Evolutionary conservation across 169 alveolate species (phyloP).

Genomic region (Cryptosporidium canis): DNA sequence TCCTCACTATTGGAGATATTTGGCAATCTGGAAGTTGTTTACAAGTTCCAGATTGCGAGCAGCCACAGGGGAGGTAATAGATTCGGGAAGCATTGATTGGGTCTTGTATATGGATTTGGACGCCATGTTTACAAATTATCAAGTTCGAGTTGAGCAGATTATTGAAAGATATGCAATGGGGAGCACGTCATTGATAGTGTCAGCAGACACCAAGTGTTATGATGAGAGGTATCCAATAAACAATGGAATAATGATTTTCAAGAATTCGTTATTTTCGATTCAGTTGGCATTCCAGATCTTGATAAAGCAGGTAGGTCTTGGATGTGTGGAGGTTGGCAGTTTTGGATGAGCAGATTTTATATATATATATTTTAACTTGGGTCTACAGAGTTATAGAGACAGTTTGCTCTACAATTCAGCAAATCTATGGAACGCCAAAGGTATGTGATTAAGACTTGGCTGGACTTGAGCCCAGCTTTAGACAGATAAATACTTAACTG

Average conservation of each 20-base stretch:
- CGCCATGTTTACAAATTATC: slow-evolving; percentile 71
- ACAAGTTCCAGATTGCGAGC: background rate
- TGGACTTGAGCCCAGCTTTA: background rate
- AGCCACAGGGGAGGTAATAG: background rate
- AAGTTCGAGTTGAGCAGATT: slow-evolving; percentile 41
- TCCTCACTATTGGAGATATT: slow-evolving; percentile 74
- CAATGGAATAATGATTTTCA: slow-evolving; percentile 71
- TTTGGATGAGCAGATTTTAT: background rate
- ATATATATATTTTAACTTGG: background rate
- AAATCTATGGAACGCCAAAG: slow-evolving; percentile 68
- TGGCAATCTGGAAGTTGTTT: slow-evolving; percentile 72
- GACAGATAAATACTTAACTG: no score
- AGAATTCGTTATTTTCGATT: slow-evolving; percentile 33
- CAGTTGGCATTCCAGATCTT: slow-evolving; percentile 39
- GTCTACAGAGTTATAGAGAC: slow-evolving; percentile 14
- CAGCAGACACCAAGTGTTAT: slow-evolving; percentile 74
- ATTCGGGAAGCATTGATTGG: slow-evolving; percentile 15
- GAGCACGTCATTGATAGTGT: slow-evolving; percentile 34
- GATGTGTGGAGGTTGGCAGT: background rate
- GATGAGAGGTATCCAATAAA: slow-evolving; percentile 69
- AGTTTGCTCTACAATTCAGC: slow-evolving; percentile 10
- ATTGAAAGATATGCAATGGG: slow-evolving; percentile 9
- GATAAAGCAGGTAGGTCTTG: slow-evolving; percentile 40
- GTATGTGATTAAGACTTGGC: slow-evolving; percentile 2
- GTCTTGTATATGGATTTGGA: slow-evolving; percentile 73